Base-by-base conservation (phyloP, 768 basidiomycete genomes). In the Auricularia heimuer region DNA sequence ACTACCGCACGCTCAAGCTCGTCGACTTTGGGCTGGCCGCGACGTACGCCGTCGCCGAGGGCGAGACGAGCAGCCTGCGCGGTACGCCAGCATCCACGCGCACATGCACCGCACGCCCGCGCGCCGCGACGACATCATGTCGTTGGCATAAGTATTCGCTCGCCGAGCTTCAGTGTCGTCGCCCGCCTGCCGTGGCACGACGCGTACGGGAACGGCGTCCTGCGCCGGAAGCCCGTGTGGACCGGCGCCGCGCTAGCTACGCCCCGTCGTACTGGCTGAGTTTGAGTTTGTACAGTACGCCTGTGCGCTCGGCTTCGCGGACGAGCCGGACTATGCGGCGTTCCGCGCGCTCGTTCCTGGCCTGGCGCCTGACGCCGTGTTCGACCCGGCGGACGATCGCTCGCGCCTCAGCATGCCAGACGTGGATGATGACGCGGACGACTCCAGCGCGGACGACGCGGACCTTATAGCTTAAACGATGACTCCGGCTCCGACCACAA, bases 241-340 rank as follows among this genome's bases (percentile, higher is more conserved):
- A 16, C 16, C 63, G 90, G 89, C 8, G 82, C 85, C 93, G 64
- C 90, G 90, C 14, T n/a, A n/a, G n/a, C n/a, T n/a, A n/a, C n/a
- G n/a, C n/a, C n/a, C 81, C 85, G 61, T 91, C 94, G 75, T 29
- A 29, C 91, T 93, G 66, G 88, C 88, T 67, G 83, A 91, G 63
- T 81, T 93, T 69, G 89, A 24, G 24, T 24, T 24, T 24, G 24
- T 88, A 74, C 81, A 83, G 56, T 94, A 94, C 76, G 85, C 88
- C 24, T 84, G 92, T 56, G 85, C 85, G 1, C 84, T 95, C 42
- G 88, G 88, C 68, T 94, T 94, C 69, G 90, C 90, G 70, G 92
- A 94, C 77, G 80, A 91, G 47, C 93, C 92, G 10, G 93, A 95
- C 75, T 95, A 94, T 54, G 83, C 82, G 56, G 81, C 92, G 56